Evolutionary conservation across 768 basidiomycete species (phyloP).

Genomic region (Exidia glandulosa): DNA sequence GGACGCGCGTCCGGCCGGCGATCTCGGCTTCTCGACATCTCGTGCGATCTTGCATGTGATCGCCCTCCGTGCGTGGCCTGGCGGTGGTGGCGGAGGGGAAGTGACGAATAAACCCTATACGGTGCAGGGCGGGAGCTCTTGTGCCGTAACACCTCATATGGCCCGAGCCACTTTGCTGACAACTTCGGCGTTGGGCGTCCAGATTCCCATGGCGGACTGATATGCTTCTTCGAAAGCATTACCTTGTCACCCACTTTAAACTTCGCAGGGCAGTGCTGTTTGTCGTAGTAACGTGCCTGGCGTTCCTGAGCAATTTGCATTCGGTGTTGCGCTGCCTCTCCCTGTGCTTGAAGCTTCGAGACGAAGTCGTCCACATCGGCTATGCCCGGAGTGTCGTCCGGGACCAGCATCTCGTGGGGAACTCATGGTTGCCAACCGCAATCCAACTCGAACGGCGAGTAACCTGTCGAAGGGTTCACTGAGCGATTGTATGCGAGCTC

Average conservation of each 20-base stretch:
- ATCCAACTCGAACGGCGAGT: slow-evolving; percentile 17
- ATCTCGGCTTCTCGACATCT: too few species aligned
- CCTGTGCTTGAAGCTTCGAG: slow-evolving; percentile 7
- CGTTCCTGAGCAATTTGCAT: slow-evolving; percentile 9
- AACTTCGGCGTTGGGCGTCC: slow-evolving; percentile 14
- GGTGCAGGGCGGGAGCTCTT: too few species aligned
- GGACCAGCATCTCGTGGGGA: too few species aligned
- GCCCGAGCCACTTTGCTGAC: slow-evolving; percentile 14
- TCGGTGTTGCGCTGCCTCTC: slow-evolving; percentile 23
- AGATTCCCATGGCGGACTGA: too few species aligned
- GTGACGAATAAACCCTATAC: too few species aligned
- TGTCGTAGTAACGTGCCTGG: too few species aligned
- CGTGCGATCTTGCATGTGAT: too few species aligned
- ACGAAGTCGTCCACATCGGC: neutral
- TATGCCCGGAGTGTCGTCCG: slow-evolving; percentile 5
- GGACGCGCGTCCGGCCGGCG: too few species aligned
- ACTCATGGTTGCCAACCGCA: too few species aligned
- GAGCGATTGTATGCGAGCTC: slow-evolving; percentile 25
- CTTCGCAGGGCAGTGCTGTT: slow-evolving; percentile 1
- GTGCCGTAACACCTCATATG: slow-evolving; percentile 18
- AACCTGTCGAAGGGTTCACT: slow-evolving; percentile 14
- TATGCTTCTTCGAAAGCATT: slow-evolving; percentile 16
- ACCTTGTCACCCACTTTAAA: slow-evolving; percentile 25
- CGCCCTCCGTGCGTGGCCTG: too few species aligned
- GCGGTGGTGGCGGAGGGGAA: too few species aligned